Conservation (phyloP, 2,329 filamentous ascomycete species). For the Fusarium sp. region DNA sequence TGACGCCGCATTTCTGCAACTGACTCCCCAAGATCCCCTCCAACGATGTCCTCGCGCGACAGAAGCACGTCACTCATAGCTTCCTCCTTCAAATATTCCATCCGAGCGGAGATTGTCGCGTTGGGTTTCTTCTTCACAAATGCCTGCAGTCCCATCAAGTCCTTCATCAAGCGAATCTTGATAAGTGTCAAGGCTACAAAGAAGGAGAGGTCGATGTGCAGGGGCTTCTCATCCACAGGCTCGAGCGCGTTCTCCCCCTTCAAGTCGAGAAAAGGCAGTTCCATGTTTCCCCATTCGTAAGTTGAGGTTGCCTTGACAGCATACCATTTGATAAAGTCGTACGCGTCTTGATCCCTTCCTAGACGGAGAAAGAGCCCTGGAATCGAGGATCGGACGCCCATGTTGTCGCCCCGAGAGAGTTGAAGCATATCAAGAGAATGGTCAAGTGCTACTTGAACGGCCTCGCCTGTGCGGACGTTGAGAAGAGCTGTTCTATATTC, state of each 20-base stretch:
- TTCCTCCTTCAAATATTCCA: constrained; percentile 8
- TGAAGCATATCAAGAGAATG: constrained; percentile 2
- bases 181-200: constrained; percentile 13
- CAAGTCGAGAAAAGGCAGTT: constrained; percentile 6
- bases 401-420: constrained; percentile 13
- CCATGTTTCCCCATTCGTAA: constrained; percentile 5
- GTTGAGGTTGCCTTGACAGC: background rate
- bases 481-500: constrained; percentile 5
- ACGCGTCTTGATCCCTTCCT: constrained; percentile 10
- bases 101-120: background rate
- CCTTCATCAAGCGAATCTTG: constrained; percentile 20
- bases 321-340: constrained; percentile 28
- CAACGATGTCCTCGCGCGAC: background rate
- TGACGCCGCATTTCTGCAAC: constrained; percentile 4
- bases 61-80: constrained; percentile 19
- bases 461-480: constrained; percentile 14
- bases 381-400: background rate
- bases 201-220: background rate
- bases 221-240: background rate
- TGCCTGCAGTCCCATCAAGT: background rate
- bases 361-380: constrained; percentile 17
- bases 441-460: background rate
- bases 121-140: background rate
- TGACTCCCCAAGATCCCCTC: background rate
- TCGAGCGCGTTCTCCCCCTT: constrained; percentile 12